These are phyloP conservation scores for Sarcomyxa edulis DNA, from an alignment of 768 basidiomycete species.

Conservation along the genomic window DNA sequence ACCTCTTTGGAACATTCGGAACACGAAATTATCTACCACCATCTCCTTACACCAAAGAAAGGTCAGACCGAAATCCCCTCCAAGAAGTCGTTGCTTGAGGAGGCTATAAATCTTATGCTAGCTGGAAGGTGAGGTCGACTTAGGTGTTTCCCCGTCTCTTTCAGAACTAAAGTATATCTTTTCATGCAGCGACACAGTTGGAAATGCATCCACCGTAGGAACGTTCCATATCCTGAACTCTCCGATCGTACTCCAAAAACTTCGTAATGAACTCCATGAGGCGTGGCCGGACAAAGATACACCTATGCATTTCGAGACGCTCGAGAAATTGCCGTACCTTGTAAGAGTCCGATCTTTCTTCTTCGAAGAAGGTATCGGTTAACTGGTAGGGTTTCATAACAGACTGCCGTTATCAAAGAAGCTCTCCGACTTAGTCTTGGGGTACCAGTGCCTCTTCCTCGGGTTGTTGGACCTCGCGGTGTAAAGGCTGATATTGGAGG, in stretches of 20 bases:
- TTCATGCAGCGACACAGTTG: too few relatives aligned
- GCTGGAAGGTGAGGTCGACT: slow-evolving; percentile 25
- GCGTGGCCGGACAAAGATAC: slow-evolving; percentile 28
- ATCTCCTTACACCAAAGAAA: slow-evolving; percentile 17
- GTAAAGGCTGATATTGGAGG: slow-evolving; percentile 30
- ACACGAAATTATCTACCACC: slow-evolving; percentile 32
- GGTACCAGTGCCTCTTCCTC: slow-evolving; percentile 33
- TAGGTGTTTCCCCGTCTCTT: too few relatives aligned
- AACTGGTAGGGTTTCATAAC: not conserved
- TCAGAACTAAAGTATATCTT: too few relatives aligned
- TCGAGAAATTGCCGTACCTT: slow-evolving; percentile 34
- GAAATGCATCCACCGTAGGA: slow-evolving; percentile 19
- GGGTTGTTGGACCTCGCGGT: slow-evolving; percentile 32
- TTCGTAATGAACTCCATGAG: slow-evolving; percentile 21
- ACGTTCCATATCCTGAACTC: slow-evolving; percentile 20
- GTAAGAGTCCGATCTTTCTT: slow-evolving; percentile 18
- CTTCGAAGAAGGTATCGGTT: slow-evolving; percentile 1
- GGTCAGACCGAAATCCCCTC: slow-evolving; percentile 7
- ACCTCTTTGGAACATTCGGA: slow-evolving; percentile 17
- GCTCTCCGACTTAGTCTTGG: slow-evolving; percentile 38
- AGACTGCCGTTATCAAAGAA: slow-evolving; percentile 49
- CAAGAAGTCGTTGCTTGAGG: slow-evolving; percentile 15
- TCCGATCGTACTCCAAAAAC: slow-evolving; percentile 9
- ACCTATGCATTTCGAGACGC: slow-evolving; percentile 16
- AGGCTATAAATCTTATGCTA: slow-evolving; percentile 16